phyloP scores from a whole-genome alignment of 345 rosid species.

The Cardamine occulta region DNA sequence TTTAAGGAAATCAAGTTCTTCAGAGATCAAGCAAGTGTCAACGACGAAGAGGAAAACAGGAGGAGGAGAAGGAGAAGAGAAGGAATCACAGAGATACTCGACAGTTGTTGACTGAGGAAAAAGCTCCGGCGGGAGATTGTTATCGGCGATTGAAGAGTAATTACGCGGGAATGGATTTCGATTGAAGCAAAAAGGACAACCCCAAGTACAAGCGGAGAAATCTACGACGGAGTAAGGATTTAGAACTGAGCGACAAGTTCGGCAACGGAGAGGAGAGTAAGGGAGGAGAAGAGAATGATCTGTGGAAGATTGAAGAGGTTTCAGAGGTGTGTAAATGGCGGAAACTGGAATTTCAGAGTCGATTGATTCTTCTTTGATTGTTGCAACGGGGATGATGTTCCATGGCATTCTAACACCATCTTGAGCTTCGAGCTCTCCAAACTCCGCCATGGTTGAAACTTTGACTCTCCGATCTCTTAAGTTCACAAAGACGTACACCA shows the following conservation, averaged over 20 bases:
- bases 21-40: slow-evolving; percentile 84
- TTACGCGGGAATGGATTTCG: slow-evolving; percentile 84
- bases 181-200: slow-evolving; percentile 91
- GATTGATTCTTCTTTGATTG: slow-evolving; percentile 60
- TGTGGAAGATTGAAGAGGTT: slow-evolving; percentile 48
- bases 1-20: slow-evolving; percentile 80
- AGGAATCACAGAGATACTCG: slow-evolving; percentile 63
- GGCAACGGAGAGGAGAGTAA: slow-evolving; percentile 91
- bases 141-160: slow-evolving; percentile 77
- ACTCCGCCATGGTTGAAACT: slow-evolving; percentile 57
- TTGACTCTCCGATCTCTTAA: background rate
- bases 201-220: slow-evolving; percentile 82
- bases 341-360: slow-evolving; percentile 83
- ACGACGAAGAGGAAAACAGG: slow-evolving; percentile 79
- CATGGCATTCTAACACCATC: slow-evolving; percentile 85
- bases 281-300: slow-evolving; percentile 64
- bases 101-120: slow-evolving; percentile 84
- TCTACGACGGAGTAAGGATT: slow-evolving; percentile 85
- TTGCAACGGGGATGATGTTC: slow-evolving; percentile 80
- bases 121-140: slow-evolving; percentile 89
- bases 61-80: slow-evolving; percentile 58
- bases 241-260: slow-evolving; percentile 82
- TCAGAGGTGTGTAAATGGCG: slow-evolving; percentile 82
- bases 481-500: background rate
- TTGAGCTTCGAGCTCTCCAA: slow-evolving; percentile 69